These are phyloP conservation scores for Calocybe indica DNA, from an alignment of 768 basidiomycete genomes.

Conservation along the genomic window DNA sequence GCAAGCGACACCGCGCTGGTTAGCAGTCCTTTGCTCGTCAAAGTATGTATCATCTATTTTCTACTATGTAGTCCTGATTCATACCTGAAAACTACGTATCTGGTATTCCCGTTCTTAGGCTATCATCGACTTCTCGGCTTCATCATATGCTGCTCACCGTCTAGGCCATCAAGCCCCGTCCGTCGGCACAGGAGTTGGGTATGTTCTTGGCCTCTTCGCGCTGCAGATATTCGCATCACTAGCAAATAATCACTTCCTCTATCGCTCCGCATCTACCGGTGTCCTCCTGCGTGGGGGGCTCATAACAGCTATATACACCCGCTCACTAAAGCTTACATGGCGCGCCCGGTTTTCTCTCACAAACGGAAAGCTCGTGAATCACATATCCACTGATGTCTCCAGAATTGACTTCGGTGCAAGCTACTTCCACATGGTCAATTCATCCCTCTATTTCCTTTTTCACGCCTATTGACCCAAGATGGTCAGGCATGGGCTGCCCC, in stretches of 20 bases:
- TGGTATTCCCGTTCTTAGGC: too few species aligned
- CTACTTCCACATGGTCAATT: conserved; percentile 67
- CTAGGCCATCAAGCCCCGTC: conserved; percentile 29
- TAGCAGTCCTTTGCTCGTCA: conserved; percentile 72
- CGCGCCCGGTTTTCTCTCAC: conserved; percentile 75
- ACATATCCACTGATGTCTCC: conserved; percentile 89
- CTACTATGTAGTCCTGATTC: too few species aligned
- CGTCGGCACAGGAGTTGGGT: conserved; percentile 61
- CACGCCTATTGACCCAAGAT: background rate
- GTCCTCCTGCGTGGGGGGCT: conserved; percentile 80
- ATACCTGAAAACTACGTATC: too few species aligned
- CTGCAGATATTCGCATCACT: conserved; percentile 66
- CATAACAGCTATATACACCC: conserved; percentile 81
- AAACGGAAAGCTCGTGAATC: conserved; percentile 88
- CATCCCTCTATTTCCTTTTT: background rate
- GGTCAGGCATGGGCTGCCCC: conserved; percentile 60
- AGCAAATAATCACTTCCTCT: conserved; percentile 80
- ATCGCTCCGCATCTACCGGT: conserved; percentile 65
- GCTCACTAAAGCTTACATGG: conserved; percentile 71
- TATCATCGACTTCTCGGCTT: conserved; percentile 63
- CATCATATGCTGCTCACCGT: conserved; percentile 49
- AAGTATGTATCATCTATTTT: too few species aligned
- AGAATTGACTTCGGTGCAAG: conserved; percentile 84
- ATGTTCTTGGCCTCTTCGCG: conserved; percentile 61
- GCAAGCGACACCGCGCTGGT: conserved; percentile 67